Percentiles rank a stretch among this genome's conserved stretches.
These are phyloP conservation scores for Tulasnella sp. DNA, from an alignment of 768 basidiomycete species.

Conservation along the genomic window DNA sequence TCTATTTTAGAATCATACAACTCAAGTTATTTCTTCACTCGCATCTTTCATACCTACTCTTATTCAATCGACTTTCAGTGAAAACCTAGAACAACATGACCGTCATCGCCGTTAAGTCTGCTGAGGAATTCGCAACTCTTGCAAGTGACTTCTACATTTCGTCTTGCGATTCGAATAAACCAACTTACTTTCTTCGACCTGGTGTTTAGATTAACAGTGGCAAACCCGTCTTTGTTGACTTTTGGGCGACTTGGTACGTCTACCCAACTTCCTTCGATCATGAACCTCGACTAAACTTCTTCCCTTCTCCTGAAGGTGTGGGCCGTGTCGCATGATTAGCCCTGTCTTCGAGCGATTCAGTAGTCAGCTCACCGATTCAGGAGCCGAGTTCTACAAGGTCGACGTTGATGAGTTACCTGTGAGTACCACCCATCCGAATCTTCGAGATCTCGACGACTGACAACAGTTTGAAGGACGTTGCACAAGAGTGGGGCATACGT, in stretches of 20 bases:
- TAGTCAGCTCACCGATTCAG: too few species aligned
- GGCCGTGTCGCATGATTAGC: too few species aligned
- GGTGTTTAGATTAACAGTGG: neutral
- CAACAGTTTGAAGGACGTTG: neutral
- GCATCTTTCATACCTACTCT: too few species aligned
- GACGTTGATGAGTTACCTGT: neutral
- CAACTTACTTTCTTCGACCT: neutral
- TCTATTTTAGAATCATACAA: neutral
- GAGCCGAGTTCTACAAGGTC: too few species aligned
- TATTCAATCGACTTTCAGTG: neutral
- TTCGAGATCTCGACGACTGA: neutral
- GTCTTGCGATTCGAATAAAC: neutral
- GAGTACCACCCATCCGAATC: neutral
- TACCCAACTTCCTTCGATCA: neutral
- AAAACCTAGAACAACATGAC: neutral
- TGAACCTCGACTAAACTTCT: neutral
- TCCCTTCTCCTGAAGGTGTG: neutral
- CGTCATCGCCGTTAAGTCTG: neutral
- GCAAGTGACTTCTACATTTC: neutral
- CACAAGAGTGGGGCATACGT: too few species aligned
- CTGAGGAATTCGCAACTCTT: neutral
- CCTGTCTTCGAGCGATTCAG: too few species aligned
- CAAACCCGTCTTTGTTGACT: neutral
- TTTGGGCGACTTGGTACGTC: constrained; percentile 8
- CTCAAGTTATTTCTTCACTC: neutral